These are phyloP conservation scores for Aspergillus ostianus DNA, from an alignment of 495 filamentous ascomycete species.

Conservation along the genomic window DNA sequence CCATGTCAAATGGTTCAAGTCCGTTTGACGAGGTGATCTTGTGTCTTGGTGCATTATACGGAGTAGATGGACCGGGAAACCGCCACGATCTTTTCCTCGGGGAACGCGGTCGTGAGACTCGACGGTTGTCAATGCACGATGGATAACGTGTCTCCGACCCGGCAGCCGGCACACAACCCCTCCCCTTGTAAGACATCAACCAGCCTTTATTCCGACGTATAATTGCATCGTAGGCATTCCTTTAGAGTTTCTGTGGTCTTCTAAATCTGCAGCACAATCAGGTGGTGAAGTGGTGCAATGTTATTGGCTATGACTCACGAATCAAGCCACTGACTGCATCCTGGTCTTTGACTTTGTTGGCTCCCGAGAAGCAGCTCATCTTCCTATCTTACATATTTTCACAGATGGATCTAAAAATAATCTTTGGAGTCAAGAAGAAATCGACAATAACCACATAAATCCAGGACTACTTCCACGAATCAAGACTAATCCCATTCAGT, in stretches of 20 bases:
- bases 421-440: background rate
- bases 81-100: background rate
- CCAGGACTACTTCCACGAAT: background rate
- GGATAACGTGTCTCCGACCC: background rate
- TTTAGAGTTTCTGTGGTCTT: background rate
- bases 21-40: background rate
- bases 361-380: no score
- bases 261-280: background rate
- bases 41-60: background rate
- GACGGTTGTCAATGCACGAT: background rate
- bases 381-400: background rate
- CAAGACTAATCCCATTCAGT: background rate
- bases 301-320: background rate
- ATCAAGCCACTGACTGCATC: background rate
- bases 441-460: background rate
- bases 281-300: background rate
- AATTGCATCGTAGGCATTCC: background rate
- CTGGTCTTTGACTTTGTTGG: background rate
- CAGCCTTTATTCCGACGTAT: background rate
- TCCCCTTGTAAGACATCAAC: background rate
- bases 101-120: background rate
- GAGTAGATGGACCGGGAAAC: background rate
- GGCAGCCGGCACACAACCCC: background rate
- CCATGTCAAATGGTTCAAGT: background rate
- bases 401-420: background rate